Evolutionary conservation across 2,329 filamentous ascomycete species (phyloP), one percentile per base, ranked within the genome.

Genomic region (Colletotrichum graminicola): DNA sequence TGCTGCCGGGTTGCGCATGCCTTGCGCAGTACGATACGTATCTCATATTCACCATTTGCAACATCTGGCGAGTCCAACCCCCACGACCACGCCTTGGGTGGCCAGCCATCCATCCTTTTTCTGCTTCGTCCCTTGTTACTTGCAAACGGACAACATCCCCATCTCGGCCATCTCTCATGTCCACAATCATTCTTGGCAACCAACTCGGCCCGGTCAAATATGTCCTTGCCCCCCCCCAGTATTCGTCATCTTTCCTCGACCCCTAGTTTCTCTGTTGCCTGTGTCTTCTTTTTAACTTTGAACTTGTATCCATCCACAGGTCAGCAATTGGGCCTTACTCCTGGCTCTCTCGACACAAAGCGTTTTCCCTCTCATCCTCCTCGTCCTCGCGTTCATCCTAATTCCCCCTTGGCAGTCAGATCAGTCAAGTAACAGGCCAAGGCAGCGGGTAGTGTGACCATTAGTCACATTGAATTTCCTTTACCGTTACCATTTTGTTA

Each of bases 251-350:
- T 16, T 2, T 12, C 21, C 23, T 36, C 10, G 16, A 39, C 10
- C 8, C 43, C 45, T 36, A 36, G 26, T 59, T n/a, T 6, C 54
- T 55, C 18, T 55, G 29, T 21, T 60, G 8, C n/a, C 47, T 32
- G 32, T 23, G 16, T 49, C 55, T 23, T 61, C 39, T 5, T 26
- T 23, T 55, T 34, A 61, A 70, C 55, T 61, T 66, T 14, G 29
- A 26, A 34, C 54, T 47, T 70, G 12, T 55, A 47, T 47, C 62
- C 36, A 11, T 47, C 62, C 36, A 11, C 47, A n/a, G 8, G 23
- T 32, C 21, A 34, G 41, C 41, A 43, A 57, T 21, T 26, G 41
- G 43, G 1, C 41, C 43, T 34, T 14, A 39, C 16, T 14, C 23
- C 32, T 26, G 34, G 18, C 10, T 41, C 21, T 34, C 51, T 34